Percentiles rank a stretch among this genome's conserved stretches.
Evolutionary conservation across 495 filamentous ascomycete genomes (phyloP).

Genomic region (Penicillium odoratum): DNA sequence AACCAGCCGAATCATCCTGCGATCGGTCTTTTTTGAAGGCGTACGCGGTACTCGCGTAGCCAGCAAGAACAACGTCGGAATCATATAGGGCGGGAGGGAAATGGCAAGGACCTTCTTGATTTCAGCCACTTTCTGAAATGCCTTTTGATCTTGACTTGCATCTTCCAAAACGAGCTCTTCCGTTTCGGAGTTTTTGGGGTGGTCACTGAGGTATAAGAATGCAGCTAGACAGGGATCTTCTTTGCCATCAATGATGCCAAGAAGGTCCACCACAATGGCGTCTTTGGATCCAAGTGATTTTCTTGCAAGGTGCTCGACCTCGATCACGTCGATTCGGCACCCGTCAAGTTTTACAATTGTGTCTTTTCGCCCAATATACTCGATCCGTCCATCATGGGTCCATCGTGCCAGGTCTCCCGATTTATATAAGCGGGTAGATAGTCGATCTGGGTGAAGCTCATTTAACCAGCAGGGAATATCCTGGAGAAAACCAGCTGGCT

Average conservation of each 20-base stretch:
- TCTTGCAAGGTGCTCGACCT: conserved; percentile 52
- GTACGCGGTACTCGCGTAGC: conserved; percentile 40
- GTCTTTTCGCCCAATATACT: conserved; percentile 74
- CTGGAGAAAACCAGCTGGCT: conserved; percentile 19
- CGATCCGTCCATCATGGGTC: conserved; percentile 66
- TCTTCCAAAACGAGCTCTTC: background rate
- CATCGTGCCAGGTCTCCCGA: conserved; percentile 79
- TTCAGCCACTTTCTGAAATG: background rate
- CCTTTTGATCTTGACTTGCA: background rate
- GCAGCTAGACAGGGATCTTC: conserved; percentile 25
- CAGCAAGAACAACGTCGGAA: conserved; percentile 26
- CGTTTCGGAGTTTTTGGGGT: conserved; percentile 1
- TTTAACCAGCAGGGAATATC: conserved; percentile 14
- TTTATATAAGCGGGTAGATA: conserved; percentile 50
- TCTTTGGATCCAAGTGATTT: conserved; percentile 17
- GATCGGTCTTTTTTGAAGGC: conserved; percentile 45
- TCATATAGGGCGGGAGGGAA: conserved; percentile 23
- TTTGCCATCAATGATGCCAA: conserved; percentile 22
- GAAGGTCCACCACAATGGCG: conserved; percentile 26
- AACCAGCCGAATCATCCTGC: conserved; percentile 14
- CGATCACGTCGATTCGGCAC: conserved; percentile 72
- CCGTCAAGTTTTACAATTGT: conserved; percentile 81
- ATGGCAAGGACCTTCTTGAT: conserved; percentile 11
- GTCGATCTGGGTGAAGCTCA: conserved; percentile 7
- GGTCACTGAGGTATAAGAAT: conserved; percentile 21